These are phyloP conservation scores for Backusella australiensis DNA, from an alignment of 192 early-diverging fungal species.

Conservation along the genomic window DNA sequence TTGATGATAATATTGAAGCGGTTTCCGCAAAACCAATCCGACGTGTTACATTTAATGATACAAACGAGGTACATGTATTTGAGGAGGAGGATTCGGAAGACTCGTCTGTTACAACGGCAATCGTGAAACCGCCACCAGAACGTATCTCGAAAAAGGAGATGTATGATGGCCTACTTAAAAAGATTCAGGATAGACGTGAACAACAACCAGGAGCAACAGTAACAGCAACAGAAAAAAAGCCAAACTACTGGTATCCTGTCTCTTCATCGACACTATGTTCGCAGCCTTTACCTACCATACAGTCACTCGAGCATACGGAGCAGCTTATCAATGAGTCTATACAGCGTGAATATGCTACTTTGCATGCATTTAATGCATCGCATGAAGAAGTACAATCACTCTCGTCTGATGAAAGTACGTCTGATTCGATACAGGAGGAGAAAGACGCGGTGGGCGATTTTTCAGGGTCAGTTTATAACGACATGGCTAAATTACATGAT, in stretches of 20 bases:
- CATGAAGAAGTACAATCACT: constrained; percentile 8
- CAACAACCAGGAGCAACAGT: neutral
- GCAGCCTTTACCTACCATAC: neutral
- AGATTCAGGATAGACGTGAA: neutral
- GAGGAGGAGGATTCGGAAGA: neutral
- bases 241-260: neutral
- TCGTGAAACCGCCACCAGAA: neutral
- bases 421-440: neutral
- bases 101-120: neutral
- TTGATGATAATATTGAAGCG: neutral
- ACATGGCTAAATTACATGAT: neutral
- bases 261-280: neutral
- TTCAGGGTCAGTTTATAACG: neutral
- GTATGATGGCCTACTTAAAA: neutral
- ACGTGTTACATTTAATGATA: constrained; percentile 3
- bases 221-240: neutral
- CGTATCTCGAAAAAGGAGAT: constrained; percentile 1
- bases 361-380: neutral
- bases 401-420: neutral
- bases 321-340: neutral
- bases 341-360: constrained; percentile 1
- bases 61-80: neutral
- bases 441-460: neutral
- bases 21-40: neutral
- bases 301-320: neutral